A percentile compares a stretch with the other conserved stretches of the same genome.
phyloP scores from a whole-genome alignment of 2,329 filamentous ascomycete species.

The Phaeosphaeria sp. region DNA sequence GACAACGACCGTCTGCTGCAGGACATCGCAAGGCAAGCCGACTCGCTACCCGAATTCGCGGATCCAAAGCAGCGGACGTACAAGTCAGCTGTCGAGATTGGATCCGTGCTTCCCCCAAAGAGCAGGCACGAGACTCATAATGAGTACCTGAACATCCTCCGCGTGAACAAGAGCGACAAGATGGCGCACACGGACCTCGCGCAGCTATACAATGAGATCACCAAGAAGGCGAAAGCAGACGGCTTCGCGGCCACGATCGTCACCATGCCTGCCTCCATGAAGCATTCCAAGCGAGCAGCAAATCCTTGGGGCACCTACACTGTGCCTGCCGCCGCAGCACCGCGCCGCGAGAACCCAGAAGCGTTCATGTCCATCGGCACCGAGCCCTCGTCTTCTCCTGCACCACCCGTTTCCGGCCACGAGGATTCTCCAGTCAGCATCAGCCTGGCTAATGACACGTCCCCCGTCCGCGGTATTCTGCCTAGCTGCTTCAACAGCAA shows the following conservation, averaged over 20 bases:
- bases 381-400: slow-evolving; percentile 32
- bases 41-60: slow-evolving; percentile 33
- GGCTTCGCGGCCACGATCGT: slow-evolving; percentile 46
- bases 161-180: slow-evolving; percentile 29
- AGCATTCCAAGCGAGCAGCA: slow-evolving; percentile 39
- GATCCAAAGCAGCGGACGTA: slow-evolving; percentile 38
- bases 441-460: slow-evolving; percentile 27
- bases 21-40: slow-evolving; percentile 46
- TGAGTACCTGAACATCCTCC: slow-evolving; percentile 38
- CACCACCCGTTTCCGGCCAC: slow-evolving; percentile 27
- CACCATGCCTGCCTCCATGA: slow-evolving; percentile 42
- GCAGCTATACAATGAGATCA: slow-evolving; percentile 13
- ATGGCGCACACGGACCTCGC: slow-evolving; percentile 21
- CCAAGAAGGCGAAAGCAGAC: slow-evolving; percentile 14
- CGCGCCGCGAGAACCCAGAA: slow-evolving; percentile 40
- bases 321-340: slow-evolving; percentile 29
- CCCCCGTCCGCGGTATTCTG: slow-evolving; percentile 60
- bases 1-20: slow-evolving; percentile 46
- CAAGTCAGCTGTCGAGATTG: slow-evolving; percentile 30
- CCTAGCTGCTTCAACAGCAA: slow-evolving; percentile 77
- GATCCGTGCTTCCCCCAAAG: slow-evolving; percentile 24
- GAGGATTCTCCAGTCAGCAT: slow-evolving; percentile 38
- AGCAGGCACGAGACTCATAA: slow-evolving; percentile 31
- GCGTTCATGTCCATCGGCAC: slow-evolving; percentile 36
- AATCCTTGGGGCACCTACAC: slow-evolving; percentile 46